Base-by-base conservation (phyloP, 148 eudicot species). In the Polygonum aviculare region DNA sequence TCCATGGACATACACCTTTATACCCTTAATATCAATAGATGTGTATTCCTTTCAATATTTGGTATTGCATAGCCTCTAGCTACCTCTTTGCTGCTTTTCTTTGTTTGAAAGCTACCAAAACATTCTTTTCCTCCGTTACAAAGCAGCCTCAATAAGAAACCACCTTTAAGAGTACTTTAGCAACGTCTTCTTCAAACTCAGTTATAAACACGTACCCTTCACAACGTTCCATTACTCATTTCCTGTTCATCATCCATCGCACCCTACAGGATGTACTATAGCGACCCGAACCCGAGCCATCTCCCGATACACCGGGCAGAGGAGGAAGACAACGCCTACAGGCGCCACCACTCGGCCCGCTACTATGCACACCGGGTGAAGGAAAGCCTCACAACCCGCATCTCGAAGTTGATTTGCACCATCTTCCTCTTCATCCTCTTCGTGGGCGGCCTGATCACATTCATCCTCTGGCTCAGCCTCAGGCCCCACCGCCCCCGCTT, bases 401-500 rank as follows among this genome's bases (percentile, higher is more conserved):
- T 92, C 38, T 84, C 88, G 35, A 95, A 90, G 80, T 78, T 95
- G 35, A 75, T 95, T 12, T 95, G 98, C 77, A 78, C 91, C 45
- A 57, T 86, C 0, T 81, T 89, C 41, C 76, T 95, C 22, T 80
- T 83, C 69, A n/a, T 95, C 12, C 79, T 95, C 36, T 79, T 86
- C 55, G 21, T 88, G 3, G 51, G 80, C 48, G 98, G 98, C 74
- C 72, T 92, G 3, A 84, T 90, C 18, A 62, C 79, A 0, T 95
- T 92, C 86, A 88, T 95, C 4, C 55, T 86, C 4, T 95, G 90
- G 91, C 88, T 95, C 19, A 89, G 97, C 60, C 79, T 95, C 12
- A 85, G 91, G 21, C 98, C 98, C 8, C 98, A 92, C 75, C 78
- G 96, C 59, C 97, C 97, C 45, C 81, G 94, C 36, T 83, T 92